Evolutionary conservation across 2,329 filamentous ascomycete species (phyloP).

Genomic region (Epichloe uncinata): DNA sequence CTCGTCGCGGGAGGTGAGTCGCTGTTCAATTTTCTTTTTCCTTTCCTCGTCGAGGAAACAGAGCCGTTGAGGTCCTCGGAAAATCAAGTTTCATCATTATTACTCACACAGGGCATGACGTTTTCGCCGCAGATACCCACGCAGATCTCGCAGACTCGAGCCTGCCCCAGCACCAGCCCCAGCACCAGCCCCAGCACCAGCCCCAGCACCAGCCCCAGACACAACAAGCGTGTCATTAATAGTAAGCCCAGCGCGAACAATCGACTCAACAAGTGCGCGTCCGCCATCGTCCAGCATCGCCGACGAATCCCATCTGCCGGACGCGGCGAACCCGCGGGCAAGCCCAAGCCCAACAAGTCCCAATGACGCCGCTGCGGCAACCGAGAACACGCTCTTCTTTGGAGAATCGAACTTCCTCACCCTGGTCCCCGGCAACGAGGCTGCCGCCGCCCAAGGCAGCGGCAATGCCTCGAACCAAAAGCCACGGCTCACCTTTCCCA

Average conservation of each 20-base stretch:
- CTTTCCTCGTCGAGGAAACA: too few species aligned
- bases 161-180: constrained; percentile 5
- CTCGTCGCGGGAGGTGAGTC: constrained; percentile 20
- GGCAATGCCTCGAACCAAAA: constrained; percentile 7
- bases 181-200: too few species aligned
- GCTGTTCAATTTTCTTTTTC: too few species aligned
- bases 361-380: constrained; percentile 1
- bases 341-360: background rate
- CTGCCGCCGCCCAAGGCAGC: background rate
- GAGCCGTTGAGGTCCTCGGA: too few species aligned
- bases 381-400: constrained; percentile 18
- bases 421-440: constrained; percentile 16
- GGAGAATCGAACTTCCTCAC: constrained; percentile 27
- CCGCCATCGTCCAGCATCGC: constrained; percentile 3
- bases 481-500: constrained; percentile 17
- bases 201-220: constrained; percentile 5
- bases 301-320: background rate
- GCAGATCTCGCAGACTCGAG: constrained; percentile 10
- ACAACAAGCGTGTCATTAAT: constrained; percentile 2
- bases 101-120: too few species aligned
- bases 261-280: constrained; percentile 1
- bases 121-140: constrained; percentile 11
- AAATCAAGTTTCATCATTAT: too few species aligned
- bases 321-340: background rate
- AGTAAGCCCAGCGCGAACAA: background rate